These are phyloP conservation scores for Salix caprea DNA, from an alignment of 345 rosid species.

Conservation along the genomic window DNA sequence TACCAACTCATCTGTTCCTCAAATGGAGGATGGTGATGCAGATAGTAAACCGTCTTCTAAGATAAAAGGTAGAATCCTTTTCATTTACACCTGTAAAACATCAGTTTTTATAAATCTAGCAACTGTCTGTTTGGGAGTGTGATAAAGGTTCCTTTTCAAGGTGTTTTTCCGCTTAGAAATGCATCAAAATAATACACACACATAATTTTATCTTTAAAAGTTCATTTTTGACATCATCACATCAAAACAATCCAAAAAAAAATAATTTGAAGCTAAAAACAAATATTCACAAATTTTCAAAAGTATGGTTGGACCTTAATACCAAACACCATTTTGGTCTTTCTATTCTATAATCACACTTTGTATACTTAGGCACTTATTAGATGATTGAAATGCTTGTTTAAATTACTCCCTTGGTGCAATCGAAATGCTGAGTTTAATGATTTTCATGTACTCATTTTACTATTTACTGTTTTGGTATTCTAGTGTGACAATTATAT, in stretches of 20 bases:
- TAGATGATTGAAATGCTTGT: neutral
- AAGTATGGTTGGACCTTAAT: too few species aligned
- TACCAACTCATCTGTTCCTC: constrained; percentile 12
- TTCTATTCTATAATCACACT: neutral
- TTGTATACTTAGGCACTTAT: neutral
- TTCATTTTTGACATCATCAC: too few species aligned
- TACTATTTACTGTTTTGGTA: neutral
- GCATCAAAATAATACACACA: too few species aligned
- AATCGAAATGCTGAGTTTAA: neutral
- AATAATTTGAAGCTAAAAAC: too few species aligned
- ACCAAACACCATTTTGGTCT: neutral
- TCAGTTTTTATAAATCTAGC: neutral
- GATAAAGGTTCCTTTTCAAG: too few species aligned
- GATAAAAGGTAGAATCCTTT: constrained; percentile 29
- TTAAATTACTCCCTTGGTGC: neutral
- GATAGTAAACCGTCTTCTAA: constrained; percentile 19
- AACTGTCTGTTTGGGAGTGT: too few species aligned
- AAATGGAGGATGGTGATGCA: constrained; percentile 15
- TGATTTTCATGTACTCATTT: neutral
- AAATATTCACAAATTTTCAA: too few species aligned
- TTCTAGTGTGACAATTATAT: neutral
- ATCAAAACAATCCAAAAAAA: too few species aligned
- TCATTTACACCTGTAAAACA: neutral
- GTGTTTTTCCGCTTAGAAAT: too few species aligned
- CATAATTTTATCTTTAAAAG: too few species aligned